These are phyloP conservation scores for Solanum sejunctum DNA, from an alignment of 257 asterid genomes.

Conservation along the genomic window DNA sequence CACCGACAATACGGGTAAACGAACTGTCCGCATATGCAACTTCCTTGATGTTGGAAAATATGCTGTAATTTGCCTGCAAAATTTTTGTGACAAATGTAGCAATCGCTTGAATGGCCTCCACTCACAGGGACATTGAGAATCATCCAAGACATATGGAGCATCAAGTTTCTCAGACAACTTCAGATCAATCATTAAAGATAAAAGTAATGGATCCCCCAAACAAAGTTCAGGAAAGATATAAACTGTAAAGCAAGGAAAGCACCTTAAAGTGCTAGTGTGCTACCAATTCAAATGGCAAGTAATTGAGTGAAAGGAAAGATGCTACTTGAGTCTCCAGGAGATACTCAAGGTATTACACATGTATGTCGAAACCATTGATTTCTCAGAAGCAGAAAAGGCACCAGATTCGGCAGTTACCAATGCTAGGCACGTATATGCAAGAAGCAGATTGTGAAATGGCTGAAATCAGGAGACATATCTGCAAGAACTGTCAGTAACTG, in stretches of 20 bases:
- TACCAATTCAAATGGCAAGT: neutral
- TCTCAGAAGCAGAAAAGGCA: slow-evolving; percentile 60
- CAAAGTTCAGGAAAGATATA: slow-evolving; percentile 4
- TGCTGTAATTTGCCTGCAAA: slow-evolving; percentile 17
- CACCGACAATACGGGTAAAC: slow-evolving; percentile 33
- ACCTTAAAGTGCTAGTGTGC: neutral
- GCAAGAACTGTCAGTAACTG: slow-evolving; percentile 19
- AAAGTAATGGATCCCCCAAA: slow-evolving; percentile 53
- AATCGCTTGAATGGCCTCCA: slow-evolving; percentile 76
- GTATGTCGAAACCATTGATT: slow-evolving; percentile 60
- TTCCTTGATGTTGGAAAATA: slow-evolving; percentile 27
- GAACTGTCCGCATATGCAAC: slow-evolving; percentile 18
- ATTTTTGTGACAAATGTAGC: slow-evolving; percentile 33
- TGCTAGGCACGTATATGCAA: slow-evolving; percentile 65
- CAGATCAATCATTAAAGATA: slow-evolving; percentile 42
- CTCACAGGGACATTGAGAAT: slow-evolving; percentile 43
- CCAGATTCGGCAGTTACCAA: slow-evolving; percentile 62
- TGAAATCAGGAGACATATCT: slow-evolving; percentile 46
- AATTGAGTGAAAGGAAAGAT: slow-evolving; percentile 4
- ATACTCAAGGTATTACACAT: slow-evolving; percentile 68
- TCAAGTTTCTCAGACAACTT: slow-evolving; percentile 52
- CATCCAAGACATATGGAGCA: slow-evolving; percentile 11
- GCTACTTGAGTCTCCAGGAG: slow-evolving; percentile 77
- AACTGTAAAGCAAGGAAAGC: neutral
- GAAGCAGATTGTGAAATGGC: slow-evolving; percentile 70